phyloP scores from a whole-genome alignment of 139 green algal species.

The Chlamydomonas sp. region DNA sequence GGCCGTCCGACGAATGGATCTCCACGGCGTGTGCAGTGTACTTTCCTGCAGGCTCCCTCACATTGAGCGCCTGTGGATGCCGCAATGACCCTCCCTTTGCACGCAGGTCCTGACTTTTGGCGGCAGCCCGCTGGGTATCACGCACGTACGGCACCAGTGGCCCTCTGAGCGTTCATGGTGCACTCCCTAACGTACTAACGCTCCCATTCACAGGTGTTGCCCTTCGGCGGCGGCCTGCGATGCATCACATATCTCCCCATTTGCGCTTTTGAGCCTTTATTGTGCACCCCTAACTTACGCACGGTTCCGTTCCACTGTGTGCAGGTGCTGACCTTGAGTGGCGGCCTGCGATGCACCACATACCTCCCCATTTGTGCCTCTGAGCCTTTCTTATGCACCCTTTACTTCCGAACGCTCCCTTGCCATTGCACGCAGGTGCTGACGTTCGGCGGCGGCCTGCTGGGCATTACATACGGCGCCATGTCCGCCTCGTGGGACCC shows the following conservation, averaged over 20 bases:
- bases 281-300: not conserved
- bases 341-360: slow-evolving; percentile 72
- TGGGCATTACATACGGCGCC: slow-evolving; percentile 84
- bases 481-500: slow-evolving; percentile 79
- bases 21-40: too few relatives aligned
- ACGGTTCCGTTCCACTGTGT: not conserved
- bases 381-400: not conserved
- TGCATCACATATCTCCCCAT: slow-evolving; percentile 82
- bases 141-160: not conserved
- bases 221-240: slow-evolving; percentile 74
- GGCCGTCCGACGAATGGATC: too few relatives aligned
- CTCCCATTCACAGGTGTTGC: slow-evolving; percentile 22
- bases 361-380: slow-evolving; percentile 74
- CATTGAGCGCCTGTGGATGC: too few relatives aligned
- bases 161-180: slow-evolving; percentile 9
- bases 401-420: not conserved
- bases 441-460: slow-evolving; percentile 80
- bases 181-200: not conserved
- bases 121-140: too few relatives aligned
- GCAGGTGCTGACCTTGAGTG: slow-evolving; percentile 67
- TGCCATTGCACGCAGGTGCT: slow-evolving; percentile 28
- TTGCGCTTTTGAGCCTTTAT: slow-evolving; percentile 30
- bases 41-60: too few relatives aligned
- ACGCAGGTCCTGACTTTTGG: too few relatives aligned
- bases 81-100: too few relatives aligned